Conservation (phyloP, 768 basidiomycete species). For the Filobasidium wieringae region DNA sequence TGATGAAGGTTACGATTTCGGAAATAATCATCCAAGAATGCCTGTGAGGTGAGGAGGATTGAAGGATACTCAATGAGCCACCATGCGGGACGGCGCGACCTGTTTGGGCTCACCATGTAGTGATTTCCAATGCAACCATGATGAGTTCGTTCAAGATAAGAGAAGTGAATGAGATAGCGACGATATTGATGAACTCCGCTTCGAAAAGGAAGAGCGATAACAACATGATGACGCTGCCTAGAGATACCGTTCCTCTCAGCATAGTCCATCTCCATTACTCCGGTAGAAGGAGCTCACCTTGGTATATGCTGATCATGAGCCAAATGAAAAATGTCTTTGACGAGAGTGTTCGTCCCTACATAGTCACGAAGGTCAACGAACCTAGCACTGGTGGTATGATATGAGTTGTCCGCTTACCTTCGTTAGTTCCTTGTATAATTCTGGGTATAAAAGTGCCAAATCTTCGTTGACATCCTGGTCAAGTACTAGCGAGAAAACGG, state of each 20-base stretch:
- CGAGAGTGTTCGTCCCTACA: conserved; percentile 77
- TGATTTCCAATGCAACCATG: conserved; percentile 97
- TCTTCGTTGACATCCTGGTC: conserved; percentile 94
- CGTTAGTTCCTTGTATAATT: conserved; percentile 92
- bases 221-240: conserved; percentile 97
- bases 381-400: background rate
- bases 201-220: conserved; percentile 92
- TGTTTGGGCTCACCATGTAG: conserved; percentile 62
- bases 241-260: too few species aligned
- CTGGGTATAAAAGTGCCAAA: conserved; percentile 85
- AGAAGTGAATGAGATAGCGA: conserved; percentile 94
- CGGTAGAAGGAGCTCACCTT: conserved; percentile 48
- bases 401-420: conserved; percentile 50
- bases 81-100: background rate
- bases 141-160: conserved; percentile 92
- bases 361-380: background rate
- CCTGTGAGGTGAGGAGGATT: conserved; percentile 42
- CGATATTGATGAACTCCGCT: conserved; percentile 93
- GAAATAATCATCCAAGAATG: conserved; percentile 90
- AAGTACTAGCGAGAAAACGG: conserved; percentile 90
- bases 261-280: too few species aligned
- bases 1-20: conserved; percentile 71
- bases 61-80: background rate
- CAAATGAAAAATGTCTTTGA: conserved; percentile 98
- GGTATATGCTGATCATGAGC: conserved; percentile 94